These are phyloP conservation scores for Tilletia setariae DNA, from an alignment of 1,284 basidiomycete species.

Conservation along the genomic window DNA sequence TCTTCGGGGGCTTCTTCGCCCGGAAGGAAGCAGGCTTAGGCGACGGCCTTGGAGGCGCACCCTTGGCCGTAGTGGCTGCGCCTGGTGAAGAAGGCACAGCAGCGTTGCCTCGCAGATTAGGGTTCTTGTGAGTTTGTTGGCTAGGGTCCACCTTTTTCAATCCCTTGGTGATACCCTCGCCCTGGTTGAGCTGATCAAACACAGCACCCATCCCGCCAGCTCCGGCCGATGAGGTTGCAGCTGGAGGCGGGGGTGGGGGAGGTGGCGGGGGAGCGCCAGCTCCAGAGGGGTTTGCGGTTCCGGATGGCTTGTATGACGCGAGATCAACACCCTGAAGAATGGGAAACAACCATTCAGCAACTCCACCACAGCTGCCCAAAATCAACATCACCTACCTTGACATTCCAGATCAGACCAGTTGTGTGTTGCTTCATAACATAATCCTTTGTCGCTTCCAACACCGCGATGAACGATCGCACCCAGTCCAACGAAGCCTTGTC, in stretches of 20 bases:
- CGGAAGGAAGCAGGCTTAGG: conserved; percentile 39
- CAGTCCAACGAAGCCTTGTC: conserved; percentile 86
- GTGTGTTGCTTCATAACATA: conserved; percentile 85
- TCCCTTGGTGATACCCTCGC: conserved; percentile 82
- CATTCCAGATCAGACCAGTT: conserved; percentile 85
- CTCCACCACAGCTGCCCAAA: conserved; percentile 60
- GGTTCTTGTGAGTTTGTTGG: conserved; percentile 99
- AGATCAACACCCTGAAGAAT: conserved; percentile 26
- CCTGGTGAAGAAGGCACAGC: conserved; percentile 38
- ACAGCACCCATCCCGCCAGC: conserved; percentile 72
- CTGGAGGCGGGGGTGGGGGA: conserved; percentile 57
- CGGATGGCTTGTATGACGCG: conserved; percentile 25
- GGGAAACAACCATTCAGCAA: conserved; percentile 45
- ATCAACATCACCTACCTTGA: conserved; percentile 60
- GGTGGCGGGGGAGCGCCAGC: conserved; percentile 58
- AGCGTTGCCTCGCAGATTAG: conserved; percentile 70
- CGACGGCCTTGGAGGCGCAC: conserved; percentile 36
- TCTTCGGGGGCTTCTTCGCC: conserved; percentile 84
- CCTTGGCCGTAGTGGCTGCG: conserved; percentile 22
- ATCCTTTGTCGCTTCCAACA: conserved; percentile 75
- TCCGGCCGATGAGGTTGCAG: conserved; percentile 56
- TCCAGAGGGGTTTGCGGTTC: conserved; percentile 20
- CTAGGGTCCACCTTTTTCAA: conserved; percentile 91
- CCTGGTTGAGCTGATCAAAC: conserved; percentile 88
- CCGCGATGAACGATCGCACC: conserved; percentile 69